Conservation (phyloP, 768 basidiomycete species). For the Kwoniella mangroviensis region DNA sequence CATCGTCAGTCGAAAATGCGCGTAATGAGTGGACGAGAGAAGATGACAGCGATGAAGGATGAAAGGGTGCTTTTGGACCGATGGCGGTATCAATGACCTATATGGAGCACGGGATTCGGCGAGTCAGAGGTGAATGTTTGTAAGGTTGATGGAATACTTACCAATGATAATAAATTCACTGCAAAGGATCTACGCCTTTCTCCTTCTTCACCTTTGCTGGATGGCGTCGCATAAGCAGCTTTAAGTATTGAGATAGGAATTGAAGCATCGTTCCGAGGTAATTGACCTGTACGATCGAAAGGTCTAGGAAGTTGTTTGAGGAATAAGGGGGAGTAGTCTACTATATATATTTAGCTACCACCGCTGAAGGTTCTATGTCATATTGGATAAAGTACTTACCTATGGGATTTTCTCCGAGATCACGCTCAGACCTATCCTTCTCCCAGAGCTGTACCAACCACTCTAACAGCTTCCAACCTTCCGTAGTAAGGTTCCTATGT, state of each 20-base stretch:
- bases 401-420: not conserved
- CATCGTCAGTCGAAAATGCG: conserved; percentile 1
- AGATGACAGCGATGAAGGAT: conserved; percentile 27
- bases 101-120: not conserved
- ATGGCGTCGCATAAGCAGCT: conserved; percentile 2
- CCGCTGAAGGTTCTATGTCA: too few relatives aligned
- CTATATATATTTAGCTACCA: not conserved
- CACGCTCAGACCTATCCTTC: conserved; percentile 25
- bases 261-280: conserved; percentile 33
- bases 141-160: not conserved
- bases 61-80: conserved; percentile 17
- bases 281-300: conserved; percentile 9
- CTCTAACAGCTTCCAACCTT: conserved; percentile 33
- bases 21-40: conserved; percentile 23
- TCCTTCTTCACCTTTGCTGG: not conserved
- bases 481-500: conserved; percentile 20
- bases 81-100: conserved; percentile 31
- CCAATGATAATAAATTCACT: conserved; percentile 7
- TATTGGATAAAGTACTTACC: not conserved
- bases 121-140: not conserved
- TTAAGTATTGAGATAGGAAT: conserved; percentile 20
- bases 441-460: conserved; percentile 41
- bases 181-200: conserved; percentile 15
- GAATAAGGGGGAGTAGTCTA: conserved; percentile 31
- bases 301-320: conserved; percentile 37